These are phyloP conservation scores for Globisporangium irregulare DNA, from an alignment of 352 stramenopile species.

Conservation along the genomic window DNA sequence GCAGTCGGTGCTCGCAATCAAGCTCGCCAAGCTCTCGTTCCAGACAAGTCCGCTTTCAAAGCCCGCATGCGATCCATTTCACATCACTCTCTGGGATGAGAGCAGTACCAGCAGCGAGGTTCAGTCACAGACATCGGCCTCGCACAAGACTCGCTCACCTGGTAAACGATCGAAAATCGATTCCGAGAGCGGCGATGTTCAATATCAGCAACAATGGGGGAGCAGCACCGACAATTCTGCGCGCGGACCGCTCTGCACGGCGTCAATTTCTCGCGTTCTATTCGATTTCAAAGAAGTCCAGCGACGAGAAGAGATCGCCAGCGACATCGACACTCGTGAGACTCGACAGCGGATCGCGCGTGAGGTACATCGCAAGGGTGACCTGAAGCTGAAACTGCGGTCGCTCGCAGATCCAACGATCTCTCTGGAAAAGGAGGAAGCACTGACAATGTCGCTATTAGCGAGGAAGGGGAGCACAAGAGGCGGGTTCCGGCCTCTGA, in stretches of 20 bases:
- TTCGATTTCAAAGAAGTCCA: slow-evolving; percentile 38
- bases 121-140: background rate
- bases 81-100: slow-evolving; percentile 16
- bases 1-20: slow-evolving; percentile 24
- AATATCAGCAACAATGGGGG: background rate
- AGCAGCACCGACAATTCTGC: slow-evolving; percentile 1
- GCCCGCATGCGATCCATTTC: slow-evolving; percentile 8
- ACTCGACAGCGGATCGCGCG: slow-evolving; percentile 27
- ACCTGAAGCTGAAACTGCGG: slow-evolving; percentile 43
- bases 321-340: slow-evolving; percentile 43
- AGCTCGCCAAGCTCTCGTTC: slow-evolving; percentile 31
- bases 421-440: slow-evolving; percentile 48
- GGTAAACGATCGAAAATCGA: background rate
- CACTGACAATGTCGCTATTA: background rate
- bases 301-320: slow-evolving; percentile 41
- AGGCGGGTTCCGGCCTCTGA: slow-evolving; percentile 14
- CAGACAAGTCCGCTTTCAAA: slow-evolving; percentile 4
- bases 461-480: slow-evolving; percentile 1
- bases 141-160: background rate
- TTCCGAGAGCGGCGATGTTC: background rate
- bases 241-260: slow-evolving; percentile 9
- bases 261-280: slow-evolving; percentile 16
- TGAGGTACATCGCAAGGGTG: slow-evolving; percentile 34
- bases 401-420: slow-evolving; percentile 47
- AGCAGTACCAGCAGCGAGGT: background rate